Evolutionary conservation across 192 early-diverging fungal species (phyloP).

Genomic region (Helicostylum pulchrum): DNA sequence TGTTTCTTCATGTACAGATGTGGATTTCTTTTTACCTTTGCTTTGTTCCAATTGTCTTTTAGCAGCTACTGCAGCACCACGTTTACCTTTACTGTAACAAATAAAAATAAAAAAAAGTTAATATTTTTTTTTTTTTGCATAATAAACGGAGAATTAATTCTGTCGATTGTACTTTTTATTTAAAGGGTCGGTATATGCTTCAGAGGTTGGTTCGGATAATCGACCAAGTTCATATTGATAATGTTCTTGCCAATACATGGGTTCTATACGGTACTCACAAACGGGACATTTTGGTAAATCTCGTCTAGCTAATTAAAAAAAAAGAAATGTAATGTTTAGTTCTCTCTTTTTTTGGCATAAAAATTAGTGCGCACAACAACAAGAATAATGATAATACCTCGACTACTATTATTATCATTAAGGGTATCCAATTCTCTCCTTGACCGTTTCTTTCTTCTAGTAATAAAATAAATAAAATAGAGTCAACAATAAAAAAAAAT

Average conservation of each 20-base stretch:
- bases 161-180: slow-evolving; percentile 20
- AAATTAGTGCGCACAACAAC: neutral
- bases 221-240: slow-evolving; percentile 48
- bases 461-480: neutral
- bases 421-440: slow-evolving; percentile 16
- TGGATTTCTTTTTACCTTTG: slow-evolving; percentile 30
- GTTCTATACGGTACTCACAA: slow-evolving; percentile 41
- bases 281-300: slow-evolving; percentile 46
- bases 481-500: neutral
- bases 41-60: slow-evolving; percentile 45
- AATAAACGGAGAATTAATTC: too few species aligned
- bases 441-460: slow-evolving; percentile 8
- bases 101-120: neutral
- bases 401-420: slow-evolving; percentile 13
- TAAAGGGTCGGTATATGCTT: slow-evolving; percentile 13
- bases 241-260: slow-evolving; percentile 42
- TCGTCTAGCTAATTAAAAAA: slow-evolving; percentile 20
- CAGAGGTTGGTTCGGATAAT: slow-evolving; percentile 34
- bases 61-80: slow-evolving; percentile 57
- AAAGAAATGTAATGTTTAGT: neutral
- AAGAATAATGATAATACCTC: slow-evolving; percentile 8
- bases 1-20: slow-evolving; percentile 21
- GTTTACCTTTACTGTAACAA: slow-evolving; percentile 39
- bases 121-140: neutral
- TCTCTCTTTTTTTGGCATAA: neutral